Base-by-base conservation (phyloP, 169 alveolate species). In the Besnoitia besnoiti region DNA sequence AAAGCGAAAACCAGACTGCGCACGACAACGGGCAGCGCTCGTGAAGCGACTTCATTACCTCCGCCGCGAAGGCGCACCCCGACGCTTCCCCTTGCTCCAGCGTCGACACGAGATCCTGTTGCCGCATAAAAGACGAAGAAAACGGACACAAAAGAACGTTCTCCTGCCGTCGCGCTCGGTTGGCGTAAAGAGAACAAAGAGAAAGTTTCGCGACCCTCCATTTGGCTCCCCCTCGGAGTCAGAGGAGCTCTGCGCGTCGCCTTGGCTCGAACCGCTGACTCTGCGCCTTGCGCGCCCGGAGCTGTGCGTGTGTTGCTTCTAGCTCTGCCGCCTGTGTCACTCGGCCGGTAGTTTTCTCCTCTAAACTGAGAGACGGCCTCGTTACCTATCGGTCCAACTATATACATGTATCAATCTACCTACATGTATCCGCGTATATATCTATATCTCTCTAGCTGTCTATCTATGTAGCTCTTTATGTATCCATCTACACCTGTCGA, bases 1-100 rank as follows among this genome's bases (percentile, higher is more conserved):
- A 42, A 30, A 77, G 49, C 61, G n/a, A 51, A 8, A 40, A 27
- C 87, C 87, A 77, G 10, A 77, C 55, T 14, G 87, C 87, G 37
- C 87, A 77, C 5, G 87, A 77, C 59, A 77, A 55, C 4, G 87
- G 87, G 30, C 87, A 77, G 7, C 47, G 40, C 0, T 35, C 87
- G 55, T 0, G 55, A 27, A 77, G 59, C 61, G 33, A 14, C 87
- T 77, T 37, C 39, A 3, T 7, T 37, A 44, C 40, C 59, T 37
- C 50, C 40, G 40, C 44, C 37, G 44, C n/a, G 59, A 77, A 77
- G 87, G 61, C 3, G 37, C 40, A 21, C 21, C 87, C 59, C 37
- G 14, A 12, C 7, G 87, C 87, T 1, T 19, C 59, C 8, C 87
- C 82, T 7, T 7, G 30, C 33, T 19, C 61, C 61, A 77, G 87